Evolutionary conservation across 352 stramenopile species (phyloP).

Genomic region (Phytophthora hybrid): DNA sequence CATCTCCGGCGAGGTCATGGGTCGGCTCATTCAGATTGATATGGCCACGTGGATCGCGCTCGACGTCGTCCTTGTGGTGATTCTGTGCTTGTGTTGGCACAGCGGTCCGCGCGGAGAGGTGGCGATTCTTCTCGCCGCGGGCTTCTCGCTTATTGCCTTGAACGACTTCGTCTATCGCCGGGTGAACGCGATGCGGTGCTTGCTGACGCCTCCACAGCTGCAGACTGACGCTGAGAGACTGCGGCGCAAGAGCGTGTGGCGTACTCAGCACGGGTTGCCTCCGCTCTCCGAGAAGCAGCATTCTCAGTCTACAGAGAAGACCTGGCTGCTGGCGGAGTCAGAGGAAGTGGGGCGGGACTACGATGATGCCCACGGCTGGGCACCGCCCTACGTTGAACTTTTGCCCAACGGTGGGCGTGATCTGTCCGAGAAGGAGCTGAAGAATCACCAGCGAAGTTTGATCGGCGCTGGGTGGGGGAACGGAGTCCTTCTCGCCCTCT

Average conservation of each 20-base stretch:
- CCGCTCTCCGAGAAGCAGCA: constrained; percentile 15
- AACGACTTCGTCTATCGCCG: constrained; percentile 62
- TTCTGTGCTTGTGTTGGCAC: constrained; percentile 58
- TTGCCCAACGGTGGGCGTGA: constrained; percentile 47
- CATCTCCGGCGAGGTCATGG: constrained; percentile 83
- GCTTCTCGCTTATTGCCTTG: constrained; percentile 51
- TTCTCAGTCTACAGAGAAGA: constrained; percentile 51
- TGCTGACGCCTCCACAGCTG: constrained; percentile 64
- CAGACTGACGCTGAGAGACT: constrained; percentile 70
- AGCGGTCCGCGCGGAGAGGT: constrained; percentile 50
- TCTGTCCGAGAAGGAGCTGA: constrained; percentile 53
- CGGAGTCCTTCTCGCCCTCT: constrained; percentile 65
- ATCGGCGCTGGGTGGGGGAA: constrained; percentile 55
- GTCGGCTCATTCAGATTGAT: constrained; percentile 75
- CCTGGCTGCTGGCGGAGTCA: constrained; percentile 46
- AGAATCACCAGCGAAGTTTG: constrained; percentile 47
- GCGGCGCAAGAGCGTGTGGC: constrained; percentile 63
- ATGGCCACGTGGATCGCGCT: constrained; percentile 72
- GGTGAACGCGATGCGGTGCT: constrained; percentile 57
- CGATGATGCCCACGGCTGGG: constrained; percentile 28
- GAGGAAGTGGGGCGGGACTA: constrained; percentile 44
- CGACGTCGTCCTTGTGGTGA: constrained; percentile 56
- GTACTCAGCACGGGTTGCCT: constrained; percentile 50
- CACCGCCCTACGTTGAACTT: constrained; percentile 61
- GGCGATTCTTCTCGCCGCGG: constrained; percentile 46